Evolutionary conservation across 2,329 filamentous ascomycete genomes (phyloP).

Genomic region (Arthrobotrys conoides): DNA sequence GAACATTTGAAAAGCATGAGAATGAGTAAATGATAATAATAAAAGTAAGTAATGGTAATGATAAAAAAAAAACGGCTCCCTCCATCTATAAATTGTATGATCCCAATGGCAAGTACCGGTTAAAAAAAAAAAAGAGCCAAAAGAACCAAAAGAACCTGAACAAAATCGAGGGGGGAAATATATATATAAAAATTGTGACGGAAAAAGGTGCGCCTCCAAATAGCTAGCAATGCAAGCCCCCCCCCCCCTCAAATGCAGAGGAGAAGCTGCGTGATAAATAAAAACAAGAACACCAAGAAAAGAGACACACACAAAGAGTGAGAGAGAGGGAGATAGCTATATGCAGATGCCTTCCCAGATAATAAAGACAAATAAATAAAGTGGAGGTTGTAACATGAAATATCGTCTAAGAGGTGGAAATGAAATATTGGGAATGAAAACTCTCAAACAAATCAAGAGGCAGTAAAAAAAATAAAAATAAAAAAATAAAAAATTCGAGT

Average conservation of each 20-base stretch:
- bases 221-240: conserved; percentile 1
- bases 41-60: conserved; percentile 15
- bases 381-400: neutral
- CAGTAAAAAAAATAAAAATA: conserved; percentile 1
- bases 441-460: neutral
- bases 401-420: conserved; percentile 15
- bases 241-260: neutral
- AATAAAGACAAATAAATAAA: conserved; percentile 17
- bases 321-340: conserved; percentile 8
- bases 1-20: neutral
- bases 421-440: neutral
- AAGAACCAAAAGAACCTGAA: conserved; percentile 2
- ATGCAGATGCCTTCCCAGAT: conserved; percentile 42
- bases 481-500: neutral
- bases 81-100: conserved; percentile 54
- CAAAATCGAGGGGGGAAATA: neutral
- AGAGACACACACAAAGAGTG: neutral
- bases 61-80: conserved; percentile 44
- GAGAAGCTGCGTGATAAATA: neutral
- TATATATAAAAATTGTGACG: neutral
- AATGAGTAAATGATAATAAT: conserved; percentile 2
- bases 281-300: conserved; percentile 24
- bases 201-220: conserved; percentile 1
- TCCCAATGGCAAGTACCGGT: conserved; percentile 36
- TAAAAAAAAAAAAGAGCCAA: conserved; percentile 26